A percentile compares a stretch with the other conserved stretches of the same genome.
Evolutionary conservation across 1,139 yeast genomes (phyloP).

Genomic region (Magnusiomyces starmeri): DNA sequence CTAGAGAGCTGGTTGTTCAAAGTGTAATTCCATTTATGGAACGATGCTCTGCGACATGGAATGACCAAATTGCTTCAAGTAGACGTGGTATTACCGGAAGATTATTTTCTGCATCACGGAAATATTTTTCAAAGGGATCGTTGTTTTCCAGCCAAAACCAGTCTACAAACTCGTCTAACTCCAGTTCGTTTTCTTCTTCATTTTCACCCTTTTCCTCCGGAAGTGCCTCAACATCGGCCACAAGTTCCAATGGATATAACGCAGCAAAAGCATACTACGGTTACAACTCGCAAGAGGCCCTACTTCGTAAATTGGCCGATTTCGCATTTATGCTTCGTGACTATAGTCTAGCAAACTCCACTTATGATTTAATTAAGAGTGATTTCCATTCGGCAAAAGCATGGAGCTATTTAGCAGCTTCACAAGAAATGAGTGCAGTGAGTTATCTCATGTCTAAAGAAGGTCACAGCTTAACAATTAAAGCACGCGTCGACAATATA

Average conservation of each 20-base stretch:
- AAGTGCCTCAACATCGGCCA: constrained; percentile 15
- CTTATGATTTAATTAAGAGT: constrained; percentile 74
- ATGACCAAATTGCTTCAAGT: constrained; percentile 62
- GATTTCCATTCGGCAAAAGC: constrained; percentile 77
- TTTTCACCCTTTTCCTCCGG: constrained; percentile 21
- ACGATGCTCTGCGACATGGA: constrained; percentile 64
- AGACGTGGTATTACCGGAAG: constrained; percentile 68
- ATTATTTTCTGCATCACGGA: constrained; percentile 59
- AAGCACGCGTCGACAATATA: constrained; percentile 51
- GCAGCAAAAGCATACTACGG: constrained; percentile 48
- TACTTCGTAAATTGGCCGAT: constrained; percentile 77
- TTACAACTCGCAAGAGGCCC: constrained; percentile 62
- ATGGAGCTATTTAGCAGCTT: constrained; percentile 75
- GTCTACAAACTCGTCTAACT: constrained; percentile 17
- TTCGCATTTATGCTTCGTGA: constrained; percentile 87
- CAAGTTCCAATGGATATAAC: constrained; percentile 31
- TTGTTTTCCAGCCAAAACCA: constrained; percentile 23
- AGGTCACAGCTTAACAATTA: constrained; percentile 45
- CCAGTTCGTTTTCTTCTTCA: constrained; percentile 31
- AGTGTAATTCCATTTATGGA: constrained; percentile 75
- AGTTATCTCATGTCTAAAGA: constrained; percentile 52
- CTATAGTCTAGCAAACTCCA: constrained; percentile 74
- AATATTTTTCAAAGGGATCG: constrained; percentile 38
- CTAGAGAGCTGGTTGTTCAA: constrained; percentile 51
- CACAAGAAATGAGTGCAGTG: constrained; percentile 80